phyloP scores from a whole-genome alignment of 2,329 filamentous ascomycete species.

The Aureobasidium leucospermi region DNA sequence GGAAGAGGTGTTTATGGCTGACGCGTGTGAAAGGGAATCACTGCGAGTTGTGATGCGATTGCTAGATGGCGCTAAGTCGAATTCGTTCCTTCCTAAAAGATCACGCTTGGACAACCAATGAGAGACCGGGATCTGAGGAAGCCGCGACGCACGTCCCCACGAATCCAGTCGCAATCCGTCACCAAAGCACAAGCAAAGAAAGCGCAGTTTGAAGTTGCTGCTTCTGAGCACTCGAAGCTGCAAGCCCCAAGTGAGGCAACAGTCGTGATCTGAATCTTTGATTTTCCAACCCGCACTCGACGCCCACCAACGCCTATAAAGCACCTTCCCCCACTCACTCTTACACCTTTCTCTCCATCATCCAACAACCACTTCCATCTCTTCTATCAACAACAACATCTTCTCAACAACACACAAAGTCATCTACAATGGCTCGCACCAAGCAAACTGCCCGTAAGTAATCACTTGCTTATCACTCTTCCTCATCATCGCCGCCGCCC shows the following conservation, averaged over 20 bases:
- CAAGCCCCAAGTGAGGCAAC: background rate
- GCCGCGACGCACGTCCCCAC: background rate
- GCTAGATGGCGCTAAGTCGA: too few species aligned
- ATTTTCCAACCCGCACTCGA: constrained; percentile 15
- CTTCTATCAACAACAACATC: constrained; percentile 23
- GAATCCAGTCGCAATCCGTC: background rate
- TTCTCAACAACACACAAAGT: constrained; percentile 21
- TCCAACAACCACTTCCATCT: constrained; percentile 16
- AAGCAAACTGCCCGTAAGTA: constrained; percentile 51
- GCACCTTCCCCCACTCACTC: constrained; percentile 17
- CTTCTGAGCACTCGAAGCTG: too few species aligned
- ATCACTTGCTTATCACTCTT: constrained; percentile 17
- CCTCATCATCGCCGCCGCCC: constrained; percentile 16
- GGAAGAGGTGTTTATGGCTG: constrained; percentile 17
- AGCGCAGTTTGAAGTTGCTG: constrained; percentile 6
- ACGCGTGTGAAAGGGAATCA: constrained; percentile 4
- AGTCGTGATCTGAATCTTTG: too few species aligned
- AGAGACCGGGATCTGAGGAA: background rate
- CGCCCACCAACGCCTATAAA: constrained; percentile 18
- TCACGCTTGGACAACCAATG: too few species aligned
- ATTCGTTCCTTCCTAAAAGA: too few species aligned
- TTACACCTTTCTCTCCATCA: constrained; percentile 18
- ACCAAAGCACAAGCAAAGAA: background rate
- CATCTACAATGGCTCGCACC: constrained; percentile 43
- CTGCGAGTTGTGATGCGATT: background rate